Conservation (phyloP, 2,329 filamentous ascomycete species). For the Anthostomella pinea region DNA sequence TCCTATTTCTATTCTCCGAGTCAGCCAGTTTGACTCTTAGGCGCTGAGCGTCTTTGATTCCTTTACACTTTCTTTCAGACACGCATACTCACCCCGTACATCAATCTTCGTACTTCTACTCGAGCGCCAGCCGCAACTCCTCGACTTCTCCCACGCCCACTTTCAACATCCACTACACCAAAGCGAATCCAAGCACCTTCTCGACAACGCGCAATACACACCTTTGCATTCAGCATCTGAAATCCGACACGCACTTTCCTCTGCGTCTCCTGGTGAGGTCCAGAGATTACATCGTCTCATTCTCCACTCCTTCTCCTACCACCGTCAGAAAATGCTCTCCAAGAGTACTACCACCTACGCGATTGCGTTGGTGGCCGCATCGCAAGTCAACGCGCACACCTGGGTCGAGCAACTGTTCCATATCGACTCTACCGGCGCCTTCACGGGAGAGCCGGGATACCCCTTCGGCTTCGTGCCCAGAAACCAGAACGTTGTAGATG, state of each 20-base stretch:
- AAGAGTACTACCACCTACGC: slow-evolving; percentile 14
- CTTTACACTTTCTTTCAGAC: slow-evolving; percentile 8
- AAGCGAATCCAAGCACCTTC: too few relatives aligned
- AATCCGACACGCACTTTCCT: slow-evolving; percentile 2
- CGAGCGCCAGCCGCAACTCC: not conserved
- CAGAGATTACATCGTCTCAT: slow-evolving; percentile 2
- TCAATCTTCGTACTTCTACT: not conserved
- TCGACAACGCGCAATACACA: not conserved
- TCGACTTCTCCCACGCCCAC: not conserved
- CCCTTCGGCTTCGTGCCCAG: slow-evolving; percentile 68
- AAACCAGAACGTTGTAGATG: slow-evolving; percentile 54
- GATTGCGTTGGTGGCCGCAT: slow-evolving; percentile 31
- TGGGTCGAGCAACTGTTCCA: slow-evolving; percentile 78
- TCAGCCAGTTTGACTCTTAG: slow-evolving; percentile 12
- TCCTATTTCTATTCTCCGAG: slow-evolving; percentile 23
- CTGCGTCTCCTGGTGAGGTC: slow-evolving; percentile 25
- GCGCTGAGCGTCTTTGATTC: slow-evolving; percentile 16
- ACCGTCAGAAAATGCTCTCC: slow-evolving; percentile 15
- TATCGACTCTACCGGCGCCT: slow-evolving; percentile 71
- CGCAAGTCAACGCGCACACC: slow-evolving; percentile 57
- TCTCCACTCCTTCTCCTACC: slow-evolving; percentile 3
- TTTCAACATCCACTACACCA: not conserved
- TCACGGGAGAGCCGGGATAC: slow-evolving; percentile 69
- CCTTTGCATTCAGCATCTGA: not conserved
- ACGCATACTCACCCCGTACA: too few relatives aligned